Base-by-base conservation (phyloP, 2,329 filamentous ascomycete genomes). In the Penicillium sp. region DNA sequence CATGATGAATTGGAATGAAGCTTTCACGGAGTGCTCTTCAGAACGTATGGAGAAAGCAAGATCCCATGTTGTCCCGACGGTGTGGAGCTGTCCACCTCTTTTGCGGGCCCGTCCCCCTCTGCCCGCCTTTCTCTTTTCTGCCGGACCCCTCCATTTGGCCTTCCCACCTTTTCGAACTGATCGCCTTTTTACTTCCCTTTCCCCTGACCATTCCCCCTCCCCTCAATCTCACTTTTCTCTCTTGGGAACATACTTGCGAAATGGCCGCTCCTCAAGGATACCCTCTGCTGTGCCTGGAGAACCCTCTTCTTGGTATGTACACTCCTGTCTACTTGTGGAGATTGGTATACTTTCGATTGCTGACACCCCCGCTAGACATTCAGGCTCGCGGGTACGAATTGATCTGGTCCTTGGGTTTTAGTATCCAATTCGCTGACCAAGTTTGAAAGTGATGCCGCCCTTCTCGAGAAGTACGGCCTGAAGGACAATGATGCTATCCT, bases 401-500 rank as follows among this genome's bases (percentile, higher is more conserved):
- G 47, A 60, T 59, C 59, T 58, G 34, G 22, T 38, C 5, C 38
- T 60, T 37, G 35, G 56, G 52, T 42, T n/a, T 43, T 42, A 51
- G 41, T 59, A 60, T 62, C 25, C 42, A 2, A 42, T 22, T 50
- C 17, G 15, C 52, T 64, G 42, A 63, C 45, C 8, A 35, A 31
- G 31, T 48, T 47, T 1, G 34, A 56, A 70, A 96, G 92, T 71
- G 86, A 94, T 79, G 85, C 93, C 70, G 88, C 87, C 34, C 88
- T 98, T 57, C 90, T 99, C 62, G 83, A 93, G 69, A 96, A 97
- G 84, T 99, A 99, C 77, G 88, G 82, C 60, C 85, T 99, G 72
- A 97, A 99, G 84, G 85, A 90, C 78, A 96, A 99, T 82, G 94
- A 99, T 78, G 95, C 95, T 71, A 97, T 99, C 77, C 91, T 99